These are phyloP conservation scores for Sugiyamaella smithiae DNA, from an alignment of 805 yeast species.

Conservation along the genomic window DNA sequence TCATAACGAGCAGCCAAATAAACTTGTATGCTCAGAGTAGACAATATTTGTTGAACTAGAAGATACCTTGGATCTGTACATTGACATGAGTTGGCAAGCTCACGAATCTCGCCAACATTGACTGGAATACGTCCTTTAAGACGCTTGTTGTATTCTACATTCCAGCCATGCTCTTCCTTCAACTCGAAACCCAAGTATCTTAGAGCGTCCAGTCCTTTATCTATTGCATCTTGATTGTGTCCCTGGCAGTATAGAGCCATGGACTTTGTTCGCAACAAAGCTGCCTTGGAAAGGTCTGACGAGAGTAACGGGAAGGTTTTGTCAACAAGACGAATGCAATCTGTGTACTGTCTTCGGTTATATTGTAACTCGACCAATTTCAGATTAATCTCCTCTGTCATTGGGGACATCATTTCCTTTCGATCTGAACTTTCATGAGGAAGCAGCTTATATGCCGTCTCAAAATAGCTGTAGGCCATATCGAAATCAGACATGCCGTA, in stretches of 20 bases:
- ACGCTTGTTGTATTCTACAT: slow-evolving; percentile 25
- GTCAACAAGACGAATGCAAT: slow-evolving; percentile 39
- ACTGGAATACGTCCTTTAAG: slow-evolving; percentile 38
- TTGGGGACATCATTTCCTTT: slow-evolving; percentile 20
- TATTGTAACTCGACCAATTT: slow-evolving; percentile 27
- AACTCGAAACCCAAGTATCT: slow-evolving; percentile 38
- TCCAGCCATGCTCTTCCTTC: slow-evolving; percentile 31
- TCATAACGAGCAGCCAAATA: slow-evolving; percentile 30
- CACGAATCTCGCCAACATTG: slow-evolving; percentile 40
- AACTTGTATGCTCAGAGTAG: slow-evolving; percentile 39
- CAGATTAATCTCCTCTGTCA: slow-evolving; percentile 18
- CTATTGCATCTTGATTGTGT: slow-evolving; percentile 35
- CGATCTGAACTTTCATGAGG: slow-evolving; percentile 16
- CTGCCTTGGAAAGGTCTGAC: slow-evolving; percentile 32
- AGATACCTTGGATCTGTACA: slow-evolving; percentile 32
- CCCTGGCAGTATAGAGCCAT: slow-evolving; percentile 38
- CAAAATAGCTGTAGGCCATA: slow-evolving; percentile 42
- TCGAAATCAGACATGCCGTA: slow-evolving; percentile 43
- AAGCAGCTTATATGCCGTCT: slow-evolving; percentile 34
- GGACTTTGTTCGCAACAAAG: slow-evolving; percentile 36
- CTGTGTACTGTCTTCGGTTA: slow-evolving; percentile 33
- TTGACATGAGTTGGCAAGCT: slow-evolving; percentile 26
- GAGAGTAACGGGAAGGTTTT: slow-evolving; percentile 34
- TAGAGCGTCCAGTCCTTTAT: slow-evolving; percentile 38
- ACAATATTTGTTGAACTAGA: slow-evolving; percentile 42